Evolutionary conservation across 176 grass and related monocot genomes (phyloP).

Genomic region (Aegilops tauschii): DNA sequence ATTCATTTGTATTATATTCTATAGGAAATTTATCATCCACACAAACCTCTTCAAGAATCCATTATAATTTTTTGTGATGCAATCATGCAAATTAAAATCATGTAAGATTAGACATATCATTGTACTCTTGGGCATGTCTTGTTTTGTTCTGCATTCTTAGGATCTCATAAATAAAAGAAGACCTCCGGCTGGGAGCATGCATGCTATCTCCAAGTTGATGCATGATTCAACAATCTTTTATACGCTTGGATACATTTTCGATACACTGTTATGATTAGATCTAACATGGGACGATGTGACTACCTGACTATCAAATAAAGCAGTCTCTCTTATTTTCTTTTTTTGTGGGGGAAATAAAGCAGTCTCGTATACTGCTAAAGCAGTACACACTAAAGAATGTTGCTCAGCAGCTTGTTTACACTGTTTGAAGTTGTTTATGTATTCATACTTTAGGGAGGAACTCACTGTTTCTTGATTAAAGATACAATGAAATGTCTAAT

Average conservation of each 20-base stretch:
- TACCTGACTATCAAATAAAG: not conserved
- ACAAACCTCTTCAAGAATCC: too few relatives aligned
- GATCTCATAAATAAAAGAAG: not conserved
- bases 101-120: not conserved
- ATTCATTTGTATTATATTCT: too few relatives aligned
- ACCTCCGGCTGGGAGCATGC: not conserved
- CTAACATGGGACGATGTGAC: conserved; percentile 4
- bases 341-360: not conserved
- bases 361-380: conserved; percentile 1
- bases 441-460: not conserved
- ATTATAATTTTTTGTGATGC: not conserved
- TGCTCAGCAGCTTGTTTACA: not conserved
- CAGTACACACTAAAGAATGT: not conserved
- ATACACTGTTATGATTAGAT: not conserved
- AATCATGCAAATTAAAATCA: not conserved
- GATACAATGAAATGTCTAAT: conserved; percentile 33
- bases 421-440: not conserved
- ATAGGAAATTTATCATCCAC: too few relatives aligned
- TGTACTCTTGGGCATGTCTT: not conserved
- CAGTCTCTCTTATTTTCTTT: not conserved
- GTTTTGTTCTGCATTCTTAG: not conserved
- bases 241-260: not conserved
- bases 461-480: not conserved
- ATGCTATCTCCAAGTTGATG: not conserved
- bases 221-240: not conserved